Base-by-base conservation (phyloP, 768 basidiomycete species). In the Termitomyces sp. region DNA sequence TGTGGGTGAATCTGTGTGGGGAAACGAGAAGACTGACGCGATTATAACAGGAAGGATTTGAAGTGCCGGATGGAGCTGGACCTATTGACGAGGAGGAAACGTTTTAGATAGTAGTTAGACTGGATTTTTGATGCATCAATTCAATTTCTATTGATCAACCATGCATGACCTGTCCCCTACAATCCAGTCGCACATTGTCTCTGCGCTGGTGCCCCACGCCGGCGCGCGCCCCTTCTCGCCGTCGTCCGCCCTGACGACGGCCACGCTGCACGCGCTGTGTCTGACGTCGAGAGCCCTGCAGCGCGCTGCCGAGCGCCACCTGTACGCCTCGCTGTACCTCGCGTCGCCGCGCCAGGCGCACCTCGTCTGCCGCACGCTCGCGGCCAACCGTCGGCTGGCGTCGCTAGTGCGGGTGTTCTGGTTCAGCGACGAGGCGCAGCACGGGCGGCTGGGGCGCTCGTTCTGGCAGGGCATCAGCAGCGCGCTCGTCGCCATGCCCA, bases 31-130 rank as follows among this genome's bases (percentile, higher is more conserved):
- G 39, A 34, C 50, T 36, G 20, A 34, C 30, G 3, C 9, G 15
- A 15, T 56, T 18, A 34, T 33, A 58, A 20, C 73, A 96, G 94
- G 94, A 95, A 13, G 95, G 94, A 55, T 95, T 95, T 66, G 95
- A 95, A 68, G 92, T 95, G 13, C 93, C 94, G 3, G 91, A 93
- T 8, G 78, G 61, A 47, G 72, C 66, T 34, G 78, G 67, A 34
- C 63, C 73, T 0, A 79, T 78, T 24, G 91, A 91, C 55, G 91
- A 94, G 71, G 91, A 93, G 73, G 90, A 93, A 75, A 91, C 89
- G 45, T 88, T 88, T 70, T 88, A 68, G 57, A 54, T 37, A 37
- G 15, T 27, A 27, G 27, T 27, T 27, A 27, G 27, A 27, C 27
- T 27, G 27, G 27, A 27, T 27, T 27, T n/a, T 27, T 27, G 27